These are phyloP conservation scores for Phyllosticta citrichinensis DNA, from an alignment of 2,329 filamentous ascomycete genomes.

Conservation along the genomic window DNA sequence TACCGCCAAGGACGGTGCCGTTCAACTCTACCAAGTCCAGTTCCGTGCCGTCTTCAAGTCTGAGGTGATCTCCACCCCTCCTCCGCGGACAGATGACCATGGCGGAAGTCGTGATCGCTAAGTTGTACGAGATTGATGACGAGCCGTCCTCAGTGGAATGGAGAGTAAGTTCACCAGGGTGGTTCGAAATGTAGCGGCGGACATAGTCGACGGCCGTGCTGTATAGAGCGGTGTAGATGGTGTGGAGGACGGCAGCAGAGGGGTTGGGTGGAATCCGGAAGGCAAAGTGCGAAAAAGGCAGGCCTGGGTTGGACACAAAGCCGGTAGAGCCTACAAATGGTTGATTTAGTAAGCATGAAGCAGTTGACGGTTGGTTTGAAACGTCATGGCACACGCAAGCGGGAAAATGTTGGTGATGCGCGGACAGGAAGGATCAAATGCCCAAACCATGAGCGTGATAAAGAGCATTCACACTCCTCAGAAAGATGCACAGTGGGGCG, in stretches of 20 bases:
- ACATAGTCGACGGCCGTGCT: conserved; percentile 23
- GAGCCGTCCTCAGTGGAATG: conserved; percentile 24
- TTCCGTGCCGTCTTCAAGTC: conserved; percentile 27
- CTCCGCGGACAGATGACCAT: conserved; percentile 46
- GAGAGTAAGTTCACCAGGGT: conserved; percentile 22
- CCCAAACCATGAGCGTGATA: no score
- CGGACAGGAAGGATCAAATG: no score
- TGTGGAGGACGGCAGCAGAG: conserved; percentile 24
- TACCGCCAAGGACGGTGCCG: conserved; percentile 47
- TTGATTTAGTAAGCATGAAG: not conserved
- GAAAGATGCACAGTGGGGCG: no score
- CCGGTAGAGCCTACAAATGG: conserved; percentile 11
- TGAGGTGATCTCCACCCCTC: conserved; percentile 34
- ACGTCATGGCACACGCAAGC: no score
- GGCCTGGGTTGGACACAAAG: conserved; percentile 18
- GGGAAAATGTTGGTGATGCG: no score
- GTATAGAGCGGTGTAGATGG: conserved; percentile 26
- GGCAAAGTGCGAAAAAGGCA: conserved; percentile 44
- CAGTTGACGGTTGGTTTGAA: not conserved
- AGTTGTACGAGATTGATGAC: conserved; percentile 46
- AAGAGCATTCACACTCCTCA: no score
- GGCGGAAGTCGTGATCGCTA: conserved; percentile 43
- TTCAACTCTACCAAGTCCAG: conserved; percentile 41
- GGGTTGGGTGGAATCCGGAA: conserved; percentile 31
- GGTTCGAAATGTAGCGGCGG: conserved; percentile 31